Evolutionary conservation across 2,329 filamentous ascomycete genomes (phyloP), one percentile per base, ranked within the genome.

Genomic region (Fusarium sp.): DNA sequence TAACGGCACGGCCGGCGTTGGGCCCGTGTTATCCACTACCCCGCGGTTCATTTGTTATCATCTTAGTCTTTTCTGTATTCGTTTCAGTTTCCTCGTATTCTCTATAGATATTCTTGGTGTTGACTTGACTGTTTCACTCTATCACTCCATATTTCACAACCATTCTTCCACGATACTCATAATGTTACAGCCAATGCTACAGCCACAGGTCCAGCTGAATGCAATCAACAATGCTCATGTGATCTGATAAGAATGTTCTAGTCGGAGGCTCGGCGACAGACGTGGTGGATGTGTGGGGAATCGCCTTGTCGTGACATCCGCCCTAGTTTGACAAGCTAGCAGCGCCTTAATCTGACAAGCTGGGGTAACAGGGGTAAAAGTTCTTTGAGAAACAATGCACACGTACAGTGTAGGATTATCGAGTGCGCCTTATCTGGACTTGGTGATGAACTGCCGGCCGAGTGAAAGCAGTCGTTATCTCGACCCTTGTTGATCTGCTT

Each of bases 281-380:
- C 22, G 4, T 48, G 22, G 45, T 56, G 56, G 65, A n/a, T 20
- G 65, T 41, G 65, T 68, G 65, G 65, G 46, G 65, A 51, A 51
- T 50, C 65, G 65, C 65, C 65, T 66, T 68, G 56, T 68, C 61
- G 13, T 53, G 65, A 68, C 65, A 68, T 66, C 66, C 65, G 65
- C 65, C 65, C 62, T 68, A 52, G 56, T 35, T 50, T 25, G 43
- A 69, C 65, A 46, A 68, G 55, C 65, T 68, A 66, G 51, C 48
- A 32, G 13, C 65, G 65, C 65, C 65, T 68, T 68, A 54, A 54
- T 66, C 48, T 65, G 48, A 68, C 65, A 68, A 62, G 60, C 35
- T 65, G 57, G 50, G 56, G 62, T 51, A 60, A 37, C 33, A 47
- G n/a, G 50, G 19, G 52, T 56, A 35, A 17, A 10, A 33, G 4